Percentiles rank a stretch among this genome's conserved stretches.
phyloP scores from a whole-genome alignment of 768 basidiomycete species.

The Rhodotorula graminis region DNA sequence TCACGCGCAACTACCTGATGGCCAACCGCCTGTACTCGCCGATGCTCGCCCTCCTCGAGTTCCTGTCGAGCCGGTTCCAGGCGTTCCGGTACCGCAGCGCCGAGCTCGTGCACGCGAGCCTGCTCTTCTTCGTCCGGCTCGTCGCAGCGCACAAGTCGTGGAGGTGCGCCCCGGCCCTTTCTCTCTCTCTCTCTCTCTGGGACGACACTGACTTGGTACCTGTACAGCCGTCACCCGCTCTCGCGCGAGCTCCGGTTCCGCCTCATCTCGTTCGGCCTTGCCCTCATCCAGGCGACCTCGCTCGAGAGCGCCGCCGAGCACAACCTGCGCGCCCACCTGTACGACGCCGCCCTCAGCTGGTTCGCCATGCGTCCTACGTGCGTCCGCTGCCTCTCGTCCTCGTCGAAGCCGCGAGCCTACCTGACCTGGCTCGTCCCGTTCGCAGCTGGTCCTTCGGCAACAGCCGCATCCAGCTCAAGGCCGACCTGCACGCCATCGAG shows the following conservation, averaged over 20 bases:
- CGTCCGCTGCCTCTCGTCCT: neutral
- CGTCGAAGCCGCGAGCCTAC: too few relatives aligned
- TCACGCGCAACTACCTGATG: slow-evolving; percentile 65
- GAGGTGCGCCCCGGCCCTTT: slow-evolving; percentile 56
- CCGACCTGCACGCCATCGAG: slow-evolving; percentile 77
- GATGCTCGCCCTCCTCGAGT: slow-evolving; percentile 70
- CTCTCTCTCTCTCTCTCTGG: too few relatives aligned
- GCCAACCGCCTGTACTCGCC: slow-evolving; percentile 74
- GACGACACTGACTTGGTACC: neutral
- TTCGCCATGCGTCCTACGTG: slow-evolving; percentile 63
- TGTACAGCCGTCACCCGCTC: slow-evolving; percentile 74
- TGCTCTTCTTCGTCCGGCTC: slow-evolving; percentile 78
- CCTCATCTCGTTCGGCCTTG: slow-evolving; percentile 86
- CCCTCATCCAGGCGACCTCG: slow-evolving; percentile 78
- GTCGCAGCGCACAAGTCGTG: slow-evolving; percentile 63
- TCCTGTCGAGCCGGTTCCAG: slow-evolving; percentile 86
- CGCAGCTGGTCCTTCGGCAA: slow-evolving; percentile 93
- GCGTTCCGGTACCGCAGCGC: slow-evolving; percentile 83
- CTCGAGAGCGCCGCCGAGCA: slow-evolving; percentile 78
- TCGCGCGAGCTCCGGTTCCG: slow-evolving; percentile 86
- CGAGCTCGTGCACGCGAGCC: slow-evolving; percentile 76
- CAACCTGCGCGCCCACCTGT: slow-evolving; percentile 67
- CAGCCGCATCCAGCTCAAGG: slow-evolving; percentile 79
- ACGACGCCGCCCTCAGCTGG: slow-evolving; percentile 79
- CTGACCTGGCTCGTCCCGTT: neutral